A percentile compares a stretch with the other conserved stretches of the same genome.
Conservation (phyloP, 2,329 filamentous ascomycete species). For the Xylariales sp. region DNA sequence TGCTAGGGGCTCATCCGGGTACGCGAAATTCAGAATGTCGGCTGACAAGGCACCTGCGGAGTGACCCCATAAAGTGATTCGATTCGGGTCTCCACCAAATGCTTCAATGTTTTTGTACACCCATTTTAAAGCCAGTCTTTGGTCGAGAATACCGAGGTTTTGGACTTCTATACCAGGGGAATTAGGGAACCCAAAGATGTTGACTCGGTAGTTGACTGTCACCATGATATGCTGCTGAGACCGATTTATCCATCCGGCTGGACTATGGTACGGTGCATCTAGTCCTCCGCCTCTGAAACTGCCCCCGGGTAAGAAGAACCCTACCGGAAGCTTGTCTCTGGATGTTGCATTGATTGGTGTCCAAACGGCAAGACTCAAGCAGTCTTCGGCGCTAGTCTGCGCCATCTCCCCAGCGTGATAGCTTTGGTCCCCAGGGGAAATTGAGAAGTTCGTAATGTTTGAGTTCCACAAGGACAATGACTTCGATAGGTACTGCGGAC, state of each 20-base stretch:
- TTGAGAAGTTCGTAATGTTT: slow-evolving; percentile 45
- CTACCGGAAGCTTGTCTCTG: slow-evolving; percentile 43
- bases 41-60: slow-evolving; percentile 44
- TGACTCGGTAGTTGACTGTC: slow-evolving; percentile 52
- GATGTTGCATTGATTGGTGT: slow-evolving; percentile 45
- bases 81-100: slow-evolving; percentile 50
- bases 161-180: slow-evolving; percentile 46
- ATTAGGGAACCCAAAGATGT: slow-evolving; percentile 54
- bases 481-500: slow-evolving; percentile 48
- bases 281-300: slow-evolving; percentile 45
- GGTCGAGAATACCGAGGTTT: slow-evolving; percentile 50
- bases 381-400: slow-evolving; percentile 50
- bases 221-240: slow-evolving; percentile 50
- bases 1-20: slow-evolving; percentile 40
- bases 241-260: slow-evolving; percentile 44
- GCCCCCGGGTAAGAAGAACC: slow-evolving; percentile 44
- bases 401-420: slow-evolving; percentile 43
- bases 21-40: slow-evolving; percentile 44
- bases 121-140: slow-evolving; percentile 54
- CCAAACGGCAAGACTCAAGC: slow-evolving; percentile 51
- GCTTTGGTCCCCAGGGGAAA: slow-evolving; percentile 37
- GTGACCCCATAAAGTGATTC: slow-evolving; percentile 45
- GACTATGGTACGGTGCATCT: slow-evolving; percentile 43
- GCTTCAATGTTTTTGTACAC: slow-evolving; percentile 51
- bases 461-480: slow-evolving; percentile 44